Evolutionary conservation across 257 asterid species (phyloP).

Genomic region (Buddleja alternifolia): DNA sequence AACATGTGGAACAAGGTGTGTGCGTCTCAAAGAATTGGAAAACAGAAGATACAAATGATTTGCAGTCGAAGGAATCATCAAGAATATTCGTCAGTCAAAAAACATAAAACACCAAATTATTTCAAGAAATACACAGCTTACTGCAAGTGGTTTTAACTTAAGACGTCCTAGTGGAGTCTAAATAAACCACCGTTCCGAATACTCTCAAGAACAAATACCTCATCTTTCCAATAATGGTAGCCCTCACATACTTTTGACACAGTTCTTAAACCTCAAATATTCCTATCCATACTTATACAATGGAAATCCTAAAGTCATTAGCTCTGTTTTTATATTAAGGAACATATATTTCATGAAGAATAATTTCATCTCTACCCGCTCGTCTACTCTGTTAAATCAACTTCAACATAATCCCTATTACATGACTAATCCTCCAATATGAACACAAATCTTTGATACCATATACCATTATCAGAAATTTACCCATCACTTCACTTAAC

Average conservation of each 20-base stretch:
- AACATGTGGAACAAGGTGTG: background rate
- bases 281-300: no score
- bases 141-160: no score
- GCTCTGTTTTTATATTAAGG: slow-evolving; percentile 1
- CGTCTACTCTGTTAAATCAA: background rate
- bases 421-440: no score
- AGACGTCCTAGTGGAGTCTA: no score
- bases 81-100: background rate
- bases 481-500: background rate
- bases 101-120: background rate
- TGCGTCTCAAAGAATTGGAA: background rate
- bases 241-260: no score
- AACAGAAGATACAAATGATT: background rate
- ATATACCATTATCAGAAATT: background rate
- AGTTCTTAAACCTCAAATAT: no score
- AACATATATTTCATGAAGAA: background rate
- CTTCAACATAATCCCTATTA: no score
- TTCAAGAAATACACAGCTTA: no score
- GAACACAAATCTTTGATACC: slow-evolving; percentile 5
- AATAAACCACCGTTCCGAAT: background rate
- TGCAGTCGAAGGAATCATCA: background rate
- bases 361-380: background rate
- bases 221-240: no score
- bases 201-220: background rate
- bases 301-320: background rate